Percentiles rank a stretch among this genome's conserved stretches.
phyloP scores from a whole-genome alignment of 192 early-diverging fungal genomes.

The Mortierella claussenii region DNA sequence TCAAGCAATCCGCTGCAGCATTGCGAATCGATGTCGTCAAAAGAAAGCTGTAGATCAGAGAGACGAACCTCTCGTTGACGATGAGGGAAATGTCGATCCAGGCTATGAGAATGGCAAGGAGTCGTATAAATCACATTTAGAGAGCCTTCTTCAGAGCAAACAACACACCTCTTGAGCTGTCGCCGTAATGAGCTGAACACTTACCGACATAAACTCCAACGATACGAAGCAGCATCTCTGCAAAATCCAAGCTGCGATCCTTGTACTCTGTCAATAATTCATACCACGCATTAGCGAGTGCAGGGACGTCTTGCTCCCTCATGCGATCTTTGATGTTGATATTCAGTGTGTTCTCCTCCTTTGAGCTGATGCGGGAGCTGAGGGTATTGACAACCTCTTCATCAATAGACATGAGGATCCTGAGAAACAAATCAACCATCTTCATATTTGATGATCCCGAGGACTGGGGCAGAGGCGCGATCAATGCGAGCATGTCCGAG shows the following conservation, averaged over 20 bases:
- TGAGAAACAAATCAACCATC: conserved; percentile 80
- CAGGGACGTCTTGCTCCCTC: conserved; percentile 81
- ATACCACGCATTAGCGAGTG: conserved; percentile 80
- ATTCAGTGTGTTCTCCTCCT: conserved; percentile 77
- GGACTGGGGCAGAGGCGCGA: conserved; percentile 61
- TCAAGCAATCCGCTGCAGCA: conserved; percentile 85
- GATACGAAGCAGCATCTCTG: conserved; percentile 71
- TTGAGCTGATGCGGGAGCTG: conserved; percentile 66
- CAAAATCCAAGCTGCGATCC: conserved; percentile 69
- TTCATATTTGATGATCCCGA: conserved; percentile 59
- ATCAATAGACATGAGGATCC: conserved; percentile 82
- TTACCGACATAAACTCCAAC: conserved; percentile 85
- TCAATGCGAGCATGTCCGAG: conserved; percentile 80
- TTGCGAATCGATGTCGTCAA: conserved; percentile 67
- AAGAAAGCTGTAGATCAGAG: conserved; percentile 79
- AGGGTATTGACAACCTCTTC: conserved; percentile 86
- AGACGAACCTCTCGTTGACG: conserved; percentile 84
- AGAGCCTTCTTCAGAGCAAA: too few relatives aligned
- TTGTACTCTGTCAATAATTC: conserved; percentile 74
- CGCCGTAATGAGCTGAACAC: not conserved
- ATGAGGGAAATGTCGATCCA: conserved; percentile 97
- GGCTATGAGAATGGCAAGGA: conserved; percentile 38
- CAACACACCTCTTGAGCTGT: too few relatives aligned
- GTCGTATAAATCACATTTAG: not conserved
- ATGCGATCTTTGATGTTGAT: conserved; percentile 90